Evolutionary conservation across 2,329 filamentous ascomycete genomes (phyloP).

Genomic region (Sphaerulina populicola): DNA sequence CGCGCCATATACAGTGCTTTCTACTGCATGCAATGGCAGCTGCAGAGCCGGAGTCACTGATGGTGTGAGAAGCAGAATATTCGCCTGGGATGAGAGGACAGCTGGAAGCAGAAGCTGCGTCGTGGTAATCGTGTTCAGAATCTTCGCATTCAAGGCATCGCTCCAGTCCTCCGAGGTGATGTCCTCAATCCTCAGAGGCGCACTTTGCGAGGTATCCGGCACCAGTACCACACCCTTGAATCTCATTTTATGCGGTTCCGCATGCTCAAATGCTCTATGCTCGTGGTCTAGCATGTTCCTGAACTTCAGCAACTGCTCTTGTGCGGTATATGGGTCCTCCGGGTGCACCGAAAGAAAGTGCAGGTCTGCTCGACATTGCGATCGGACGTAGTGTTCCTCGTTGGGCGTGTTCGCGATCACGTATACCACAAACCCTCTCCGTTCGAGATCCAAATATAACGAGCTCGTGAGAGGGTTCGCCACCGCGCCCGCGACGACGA

Average conservation of each 20-base stretch:
- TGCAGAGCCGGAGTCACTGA: conserved; percentile 71
- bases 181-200: conserved; percentile 70
- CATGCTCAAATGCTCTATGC: conserved; percentile 66
- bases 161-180: conserved; percentile 77
- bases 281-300: conserved; percentile 62
- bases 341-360: conserved; percentile 59
- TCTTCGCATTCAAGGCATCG: conserved; percentile 83
- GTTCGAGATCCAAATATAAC: conserved; percentile 75
- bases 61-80: conserved; percentile 69
- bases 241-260: conserved; percentile 65
- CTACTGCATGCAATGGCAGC: conserved; percentile 73
- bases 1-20: conserved; percentile 76
- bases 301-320: conserved; percentile 60
- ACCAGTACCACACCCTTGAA: conserved; percentile 76
- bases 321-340: conserved; percentile 57
- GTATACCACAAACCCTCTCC: conserved; percentile 87
- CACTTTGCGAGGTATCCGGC: conserved; percentile 59
- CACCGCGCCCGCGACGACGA: conserved; percentile 80
- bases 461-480: conserved; percentile 75
- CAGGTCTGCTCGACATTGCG: conserved; percentile 71
- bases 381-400: conserved; percentile 71
- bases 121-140: conserved; percentile 80
- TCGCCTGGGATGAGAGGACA: conserved; percentile 48
- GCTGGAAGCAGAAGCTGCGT: conserved; percentile 71
- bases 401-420: conserved; percentile 77